Evolutionary conservation across 768 basidiomycete genomes (phyloP).

Genomic region (Suillus paluster): DNA sequence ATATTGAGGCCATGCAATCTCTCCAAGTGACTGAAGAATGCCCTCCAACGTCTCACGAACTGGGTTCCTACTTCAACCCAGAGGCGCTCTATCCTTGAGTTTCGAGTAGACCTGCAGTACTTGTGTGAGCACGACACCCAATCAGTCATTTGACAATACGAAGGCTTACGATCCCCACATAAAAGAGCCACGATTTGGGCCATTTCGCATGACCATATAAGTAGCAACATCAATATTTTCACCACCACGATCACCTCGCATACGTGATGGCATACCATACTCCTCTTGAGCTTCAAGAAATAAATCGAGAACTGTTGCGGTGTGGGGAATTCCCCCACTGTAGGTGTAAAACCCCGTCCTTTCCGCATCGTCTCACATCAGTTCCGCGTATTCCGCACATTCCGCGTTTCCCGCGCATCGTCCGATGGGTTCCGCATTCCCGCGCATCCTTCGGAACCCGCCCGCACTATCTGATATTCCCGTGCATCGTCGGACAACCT

Average conservation of each 20-base stretch:
- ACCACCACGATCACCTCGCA: constrained; percentile 32
- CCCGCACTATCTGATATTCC: too few species aligned
- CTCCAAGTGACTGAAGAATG: constrained; percentile 46
- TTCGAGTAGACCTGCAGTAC: constrained; percentile 38
- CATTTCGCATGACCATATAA: constrained; percentile 31
- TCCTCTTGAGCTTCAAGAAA: constrained; percentile 20
- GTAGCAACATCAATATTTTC: constrained; percentile 33
- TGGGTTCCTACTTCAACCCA: constrained; percentile 48
- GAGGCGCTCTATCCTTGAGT: constrained; percentile 47
- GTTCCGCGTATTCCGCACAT: too few species aligned
- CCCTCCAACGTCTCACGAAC: constrained; percentile 45
- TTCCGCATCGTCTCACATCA: too few species aligned
- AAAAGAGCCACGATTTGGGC: constrained; percentile 27
- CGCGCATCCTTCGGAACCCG: too few species aligned
- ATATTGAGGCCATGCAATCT: constrained; percentile 37
- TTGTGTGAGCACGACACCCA: not conserved
- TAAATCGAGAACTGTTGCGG: constrained; percentile 27
- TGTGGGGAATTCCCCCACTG: too few species aligned
- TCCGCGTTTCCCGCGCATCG: too few species aligned
- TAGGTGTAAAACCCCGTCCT: too few species aligned
- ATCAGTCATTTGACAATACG: not conserved
- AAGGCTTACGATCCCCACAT: constrained; percentile 32
- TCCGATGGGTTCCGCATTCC: too few species aligned
- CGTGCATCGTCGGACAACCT: too few species aligned
- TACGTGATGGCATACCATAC: constrained; percentile 26